Evolutionary conservation across 2,329 filamentous ascomycete species (phyloP).

Genomic region (Phyllosticta paracitricarpa): DNA sequence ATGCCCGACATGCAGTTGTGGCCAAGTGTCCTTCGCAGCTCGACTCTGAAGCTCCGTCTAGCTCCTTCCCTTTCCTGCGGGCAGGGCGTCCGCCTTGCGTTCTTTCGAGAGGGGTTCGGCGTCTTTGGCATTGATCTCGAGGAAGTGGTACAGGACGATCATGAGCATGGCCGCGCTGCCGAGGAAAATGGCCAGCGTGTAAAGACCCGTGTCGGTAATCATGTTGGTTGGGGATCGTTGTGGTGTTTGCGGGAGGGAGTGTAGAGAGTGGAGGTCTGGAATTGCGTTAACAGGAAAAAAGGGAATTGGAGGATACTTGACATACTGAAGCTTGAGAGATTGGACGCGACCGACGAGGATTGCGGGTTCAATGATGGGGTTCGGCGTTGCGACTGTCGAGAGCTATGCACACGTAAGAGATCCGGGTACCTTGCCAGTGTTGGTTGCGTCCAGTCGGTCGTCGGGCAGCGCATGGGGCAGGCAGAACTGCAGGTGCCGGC

Average conservation of each 20-base stretch:
- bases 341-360: neutral
- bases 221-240: conserved; percentile 43
- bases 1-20: neutral
- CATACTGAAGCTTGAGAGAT: neutral
- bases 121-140: conserved; percentile 80
- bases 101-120: conserved; percentile 23
- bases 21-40: neutral
- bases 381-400: conserved; percentile 6
- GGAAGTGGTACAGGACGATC: conserved; percentile 90
- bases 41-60: neutral
- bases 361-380: neutral
- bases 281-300: neutral
- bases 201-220: conserved; percentile 91
- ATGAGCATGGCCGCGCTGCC: conserved; percentile 83
- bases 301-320: neutral
- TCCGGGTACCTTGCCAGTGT: neutral
- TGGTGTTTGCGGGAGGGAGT: neutral
- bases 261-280: neutral
- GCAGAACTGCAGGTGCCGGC: neutral
- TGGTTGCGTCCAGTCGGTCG: neutral
- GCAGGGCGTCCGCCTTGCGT: conserved; percentile 23
- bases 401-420: neutral
- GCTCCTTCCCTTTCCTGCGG: conserved; percentile 22
- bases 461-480: neutral
- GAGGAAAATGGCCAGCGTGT: conserved; percentile 85